These are phyloP conservation scores for Hysterium pulicare DNA, from an alignment of 2,329 filamentous ascomycete species.

Conservation along the genomic window DNA sequence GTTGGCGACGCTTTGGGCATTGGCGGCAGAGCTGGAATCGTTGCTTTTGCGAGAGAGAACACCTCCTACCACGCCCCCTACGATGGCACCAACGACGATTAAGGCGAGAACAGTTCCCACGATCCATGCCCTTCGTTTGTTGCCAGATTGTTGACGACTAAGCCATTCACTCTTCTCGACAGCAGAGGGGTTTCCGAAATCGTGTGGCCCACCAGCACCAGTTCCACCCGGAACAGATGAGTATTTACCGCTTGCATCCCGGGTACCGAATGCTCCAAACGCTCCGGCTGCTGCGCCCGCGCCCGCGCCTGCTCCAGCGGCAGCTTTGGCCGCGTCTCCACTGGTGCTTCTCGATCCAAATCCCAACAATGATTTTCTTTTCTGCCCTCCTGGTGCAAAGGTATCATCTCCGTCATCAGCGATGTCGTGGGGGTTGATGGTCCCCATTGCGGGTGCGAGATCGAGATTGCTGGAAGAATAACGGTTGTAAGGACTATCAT, in stretches of 20 bases:
- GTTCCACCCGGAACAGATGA: constrained; percentile 49
- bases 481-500: constrained; percentile 65
- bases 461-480: constrained; percentile 43
- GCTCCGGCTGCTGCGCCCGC: constrained; percentile 41
- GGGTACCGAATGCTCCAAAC: constrained; percentile 10
- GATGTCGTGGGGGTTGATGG: constrained; percentile 74
- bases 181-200: constrained; percentile 13
- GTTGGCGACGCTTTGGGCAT: constrained; percentile 45
- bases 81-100: constrained; percentile 67
- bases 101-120: constrained; percentile 63
- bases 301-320: constrained; percentile 37
- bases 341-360: constrained; percentile 46
- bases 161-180: constrained; percentile 67
- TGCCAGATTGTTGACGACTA: constrained; percentile 56
- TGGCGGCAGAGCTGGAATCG: constrained; percentile 20
- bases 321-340: constrained; percentile 40
- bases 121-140: constrained; percentile 66
- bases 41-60: constrained; percentile 55
- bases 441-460: constrained; percentile 36
- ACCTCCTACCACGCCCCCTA: constrained; percentile 71
- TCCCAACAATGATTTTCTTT: constrained; percentile 60
- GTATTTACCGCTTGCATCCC: constrained; percentile 51
- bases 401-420: constrained; percentile 81
- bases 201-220: constrained; percentile 16
- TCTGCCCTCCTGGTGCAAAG: constrained; percentile 45